Evolutionary conservation across 495 filamentous ascomycete species (phyloP), one percentile per base, ranked within the genome.

Genomic region (Polyplosphaeria fusca): DNA sequence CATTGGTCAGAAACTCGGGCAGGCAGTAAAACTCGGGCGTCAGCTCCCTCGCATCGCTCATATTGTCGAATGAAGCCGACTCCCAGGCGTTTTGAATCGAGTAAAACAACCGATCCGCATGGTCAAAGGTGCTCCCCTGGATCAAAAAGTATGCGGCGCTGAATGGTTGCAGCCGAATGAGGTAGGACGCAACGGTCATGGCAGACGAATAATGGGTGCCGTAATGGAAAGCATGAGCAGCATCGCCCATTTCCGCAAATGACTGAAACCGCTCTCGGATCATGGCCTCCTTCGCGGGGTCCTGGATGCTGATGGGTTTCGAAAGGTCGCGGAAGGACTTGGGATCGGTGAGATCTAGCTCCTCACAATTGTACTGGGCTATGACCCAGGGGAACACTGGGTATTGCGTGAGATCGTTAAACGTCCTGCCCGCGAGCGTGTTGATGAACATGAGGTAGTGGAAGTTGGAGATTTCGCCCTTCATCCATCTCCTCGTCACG

Each of bases 401-500:
- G 65, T 98, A 98, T 60, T 97, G 94, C 1, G 93, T 98, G 9
- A 98, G 75, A 69, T 98, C 93, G 66, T 98, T 98, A 77, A 98
- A 98, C 0, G 93, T 97, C 45, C 93, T 77, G 26, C 93, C 93
- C 18, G 93, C 93, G 79, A 97, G 89, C 4, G 94, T 97, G 66
- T 98, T 98, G 67, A 98, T 82, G 40, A 95, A 79, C 94, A 98
- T 97, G 24, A 98, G 79, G 69, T 98, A 98, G 69, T 96, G 90
- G 65, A 97, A 98, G 68, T 98, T 98, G 4, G 94, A 97, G 7
- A 96, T 88, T 64, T 97, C 94, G 4, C 93, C 94, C 66, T 84
- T 86, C 48, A 89, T 78, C 93, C 93, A 98, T 75, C 86, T 87
- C 30, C 84, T 85, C 58, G 94, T 97, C 40, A 88, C 85, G 24